These are phyloP conservation scores for Tuber magnatum DNA, from an alignment of 495 filamentous ascomycete species.

Conservation along the genomic window DNA sequence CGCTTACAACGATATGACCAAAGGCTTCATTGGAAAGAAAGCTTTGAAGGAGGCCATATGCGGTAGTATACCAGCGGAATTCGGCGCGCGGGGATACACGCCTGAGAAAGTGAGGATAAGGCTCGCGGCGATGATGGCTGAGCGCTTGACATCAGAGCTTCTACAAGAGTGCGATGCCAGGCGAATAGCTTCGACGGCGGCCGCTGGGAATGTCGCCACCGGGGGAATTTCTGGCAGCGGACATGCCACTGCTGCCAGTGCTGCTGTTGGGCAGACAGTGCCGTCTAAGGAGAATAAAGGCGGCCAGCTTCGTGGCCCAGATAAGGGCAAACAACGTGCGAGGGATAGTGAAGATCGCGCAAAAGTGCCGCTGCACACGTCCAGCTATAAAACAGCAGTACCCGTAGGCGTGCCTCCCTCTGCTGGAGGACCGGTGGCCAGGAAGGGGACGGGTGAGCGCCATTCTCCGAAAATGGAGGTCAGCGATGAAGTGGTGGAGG, in stretches of 20 bases:
- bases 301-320: neutral
- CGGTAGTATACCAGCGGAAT: conserved; percentile 21
- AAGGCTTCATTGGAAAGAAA: conserved; percentile 27
- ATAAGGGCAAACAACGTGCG: neutral
- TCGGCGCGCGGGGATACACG: conserved; percentile 20
- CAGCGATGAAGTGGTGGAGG: neutral
- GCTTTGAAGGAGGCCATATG: conserved; percentile 17
- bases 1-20: conserved; percentile 25
- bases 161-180: conserved; percentile 26
- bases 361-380: neutral
- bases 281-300: neutral
- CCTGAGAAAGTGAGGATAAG: conserved; percentile 21
- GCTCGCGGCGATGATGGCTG: conserved; percentile 23
- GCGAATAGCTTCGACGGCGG: neutral
- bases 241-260: neutral
- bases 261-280: neutral
- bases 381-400: neutral
- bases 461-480: neutral
- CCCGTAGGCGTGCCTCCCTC: neutral
- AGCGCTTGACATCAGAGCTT: conserved; percentile 19
- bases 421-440: neutral
- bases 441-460: neutral
- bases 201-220: neutral
- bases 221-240: neutral
- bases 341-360: neutral